Evolutionary conservation across 305 asterid genomes (phyloP), one percentile per base, ranked within the genome.

Genomic region (Plantago lanceolata): DNA sequence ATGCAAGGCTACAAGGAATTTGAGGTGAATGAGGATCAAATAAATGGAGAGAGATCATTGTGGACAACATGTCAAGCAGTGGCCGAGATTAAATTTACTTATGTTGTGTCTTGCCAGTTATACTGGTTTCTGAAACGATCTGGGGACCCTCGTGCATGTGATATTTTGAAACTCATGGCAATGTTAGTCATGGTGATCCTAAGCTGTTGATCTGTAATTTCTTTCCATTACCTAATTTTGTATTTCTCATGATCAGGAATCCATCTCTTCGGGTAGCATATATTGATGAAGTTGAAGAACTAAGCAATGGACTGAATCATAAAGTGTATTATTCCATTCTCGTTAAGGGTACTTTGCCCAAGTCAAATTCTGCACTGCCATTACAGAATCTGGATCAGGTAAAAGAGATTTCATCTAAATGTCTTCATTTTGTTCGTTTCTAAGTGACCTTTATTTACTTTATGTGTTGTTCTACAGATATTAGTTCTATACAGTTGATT

Each of bases 311-410:
- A 67, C 87, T 81, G 64, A 88, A 87, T 73, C 85, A 86, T 66
- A 94, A 86, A 78, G 94, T 76, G 59, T 94, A 88, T 75, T 94
- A 94, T 73, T 94, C 99, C 69, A 81, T 95, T 70, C 84, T 94
- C 19, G 97, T 86, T 67, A 94, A 94, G 78, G 97, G 96, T 70
- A 95, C 88, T 63, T 70, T 89, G 84, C 94, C 96, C 6, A 84
- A 84, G 75, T 81, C 86, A 53, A 81, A 84, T 76, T 79, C 97
- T 65, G 79, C 89, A 28, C 97, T 86, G 69, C 88, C 84, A 61
- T 93, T 92, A 33, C 99, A 94, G 74, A 90, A 85, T 77, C 85
- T 90, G 66, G 99, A 94, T 72, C 97, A 94, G 97, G 99, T 90
- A 73, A 72, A 51, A 6, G 51, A 29, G 64, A 54, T 49, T 47